Evolutionary conservation across 2,329 filamentous ascomycete genomes (phyloP).

Genomic region (Coleophoma eucalyptorum): DNA sequence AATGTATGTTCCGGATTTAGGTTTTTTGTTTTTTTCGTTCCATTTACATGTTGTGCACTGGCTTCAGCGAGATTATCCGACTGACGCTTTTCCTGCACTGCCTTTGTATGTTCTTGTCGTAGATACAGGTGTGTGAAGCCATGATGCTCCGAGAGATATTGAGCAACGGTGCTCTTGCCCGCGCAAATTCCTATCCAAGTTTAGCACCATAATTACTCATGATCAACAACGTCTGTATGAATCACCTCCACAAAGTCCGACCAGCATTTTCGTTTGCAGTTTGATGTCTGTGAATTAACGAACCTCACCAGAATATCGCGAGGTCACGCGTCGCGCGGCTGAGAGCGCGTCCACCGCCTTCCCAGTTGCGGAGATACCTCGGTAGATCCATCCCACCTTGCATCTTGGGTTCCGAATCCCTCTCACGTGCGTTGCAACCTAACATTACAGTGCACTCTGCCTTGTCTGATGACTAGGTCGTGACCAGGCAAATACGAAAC

Average conservation of each 20-base stretch:
- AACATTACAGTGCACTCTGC: too few species aligned
- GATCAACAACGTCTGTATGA: constrained; percentile 6
- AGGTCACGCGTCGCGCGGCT: too few species aligned
- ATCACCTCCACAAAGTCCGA: constrained; percentile 72
- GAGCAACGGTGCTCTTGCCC: constrained; percentile 85
- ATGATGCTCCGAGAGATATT: constrained; percentile 81
- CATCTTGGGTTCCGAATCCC: too few species aligned
- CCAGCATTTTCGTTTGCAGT: constrained; percentile 53
- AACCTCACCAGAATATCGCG: too few species aligned
- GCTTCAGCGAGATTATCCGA: constrained; percentile 2
- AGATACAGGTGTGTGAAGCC: constrained; percentile 74
- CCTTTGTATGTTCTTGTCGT: constrained; percentile 12
- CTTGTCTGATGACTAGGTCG: background rate
- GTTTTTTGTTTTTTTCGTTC: background rate
- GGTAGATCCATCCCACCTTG: too few species aligned
- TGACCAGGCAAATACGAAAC: background rate
- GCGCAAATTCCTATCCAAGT: constrained; percentile 73
- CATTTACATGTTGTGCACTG: constrained; percentile 7
- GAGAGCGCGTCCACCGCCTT: too few species aligned
- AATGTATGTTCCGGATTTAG: constrained; percentile 41
- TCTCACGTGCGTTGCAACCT: too few species aligned
- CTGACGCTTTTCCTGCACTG: background rate
- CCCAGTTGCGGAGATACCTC: too few species aligned
- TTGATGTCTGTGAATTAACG: too few species aligned
- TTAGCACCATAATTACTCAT: background rate